Evolutionary conservation across 768 basidiomycete species (phyloP).

Genomic region (Lentinula guzmanii): DNA sequence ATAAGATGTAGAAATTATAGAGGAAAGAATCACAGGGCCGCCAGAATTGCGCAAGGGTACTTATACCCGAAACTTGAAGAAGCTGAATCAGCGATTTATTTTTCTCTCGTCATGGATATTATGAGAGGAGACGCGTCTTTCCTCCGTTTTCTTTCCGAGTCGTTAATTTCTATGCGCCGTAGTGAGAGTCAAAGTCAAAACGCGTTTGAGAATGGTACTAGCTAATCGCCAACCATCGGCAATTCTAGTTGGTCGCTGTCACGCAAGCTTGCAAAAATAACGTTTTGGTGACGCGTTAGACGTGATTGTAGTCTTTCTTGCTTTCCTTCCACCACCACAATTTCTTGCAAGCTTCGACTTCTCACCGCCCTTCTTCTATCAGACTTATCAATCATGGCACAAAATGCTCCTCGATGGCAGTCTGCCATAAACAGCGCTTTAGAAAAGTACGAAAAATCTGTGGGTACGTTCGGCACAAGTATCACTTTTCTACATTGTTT

Average conservation of each 20-base stretch:
- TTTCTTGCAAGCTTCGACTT: not conserved
- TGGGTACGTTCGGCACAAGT: constrained; percentile 22
- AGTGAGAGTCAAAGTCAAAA: no score
- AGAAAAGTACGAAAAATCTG: constrained; percentile 28
- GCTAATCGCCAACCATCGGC: no score
- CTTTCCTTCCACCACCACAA: not conserved
- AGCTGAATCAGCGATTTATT: not conserved
- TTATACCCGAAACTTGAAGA: not conserved
- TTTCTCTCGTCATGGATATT: not conserved
- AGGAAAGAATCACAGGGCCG: not conserved
- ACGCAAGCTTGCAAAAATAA: no score
- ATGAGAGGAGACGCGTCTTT: not conserved
- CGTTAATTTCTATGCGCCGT: no score
- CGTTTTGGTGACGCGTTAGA: no score
- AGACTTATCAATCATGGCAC: constrained; percentile 7
- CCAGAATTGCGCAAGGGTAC: no score
- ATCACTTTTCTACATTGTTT: not conserved
- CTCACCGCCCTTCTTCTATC: not conserved
- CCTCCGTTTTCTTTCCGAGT: not conserved
- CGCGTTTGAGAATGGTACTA: no score
- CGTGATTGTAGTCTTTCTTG: not conserved
- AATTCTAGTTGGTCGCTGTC: no score
- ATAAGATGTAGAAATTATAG: not conserved
- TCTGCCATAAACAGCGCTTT: constrained; percentile 36
- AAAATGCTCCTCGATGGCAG: constrained; percentile 39